Base-by-base conservation (phyloP, 1,284 basidiomycete species). In the Thecaphora frezii region DNA sequence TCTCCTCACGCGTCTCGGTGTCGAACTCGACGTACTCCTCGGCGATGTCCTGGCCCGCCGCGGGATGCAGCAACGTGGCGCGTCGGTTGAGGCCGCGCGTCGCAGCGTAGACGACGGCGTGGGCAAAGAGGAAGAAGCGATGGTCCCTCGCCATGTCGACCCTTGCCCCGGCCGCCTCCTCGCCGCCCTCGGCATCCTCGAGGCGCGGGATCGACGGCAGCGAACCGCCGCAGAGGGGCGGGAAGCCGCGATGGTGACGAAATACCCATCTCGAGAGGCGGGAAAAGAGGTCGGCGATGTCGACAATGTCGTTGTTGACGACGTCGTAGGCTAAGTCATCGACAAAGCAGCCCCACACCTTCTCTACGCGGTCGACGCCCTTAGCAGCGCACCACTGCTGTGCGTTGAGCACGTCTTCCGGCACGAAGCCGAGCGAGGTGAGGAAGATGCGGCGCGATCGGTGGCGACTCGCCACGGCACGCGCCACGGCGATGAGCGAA, bases 251-350 rank as follows among this genome's bases (percentile, higher is more conserved):
- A 18, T 44, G 4, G 23, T 3, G 7, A 16, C 24, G 23, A 24
- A 26, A 44, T 5, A 19, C 12, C 24, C 26, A 28, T 3, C 23
- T 8, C 13, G 43, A 18, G 26, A 44, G 18, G 24, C 23, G 23
- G 43, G 43, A 44, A 28, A 44, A 44, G 43, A 44, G 26, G 43
- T 25, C 26, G 5, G 43, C 43, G n/a, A 28, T n/a, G 7, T 25
- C 16, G 43, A 44, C 19, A n/a, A 44, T 44, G 43, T 44, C 24
- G 43, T 10, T n/a, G 26, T 19, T 44, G 43, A 19, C 9, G 24
- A 44, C 16, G 26, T 8, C 26, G 19, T 26, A 18, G 4, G 33
- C 43, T 10, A 25, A 18, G 23, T 12, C 23, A 24, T 30, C n/a
- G 24, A 19, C 23, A n/a, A 44, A 44, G 23, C 5, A 26, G 23